phyloP scores from a whole-genome alignment of 208 protist genomes.

The Trypanosoma rangeli region DNA sequence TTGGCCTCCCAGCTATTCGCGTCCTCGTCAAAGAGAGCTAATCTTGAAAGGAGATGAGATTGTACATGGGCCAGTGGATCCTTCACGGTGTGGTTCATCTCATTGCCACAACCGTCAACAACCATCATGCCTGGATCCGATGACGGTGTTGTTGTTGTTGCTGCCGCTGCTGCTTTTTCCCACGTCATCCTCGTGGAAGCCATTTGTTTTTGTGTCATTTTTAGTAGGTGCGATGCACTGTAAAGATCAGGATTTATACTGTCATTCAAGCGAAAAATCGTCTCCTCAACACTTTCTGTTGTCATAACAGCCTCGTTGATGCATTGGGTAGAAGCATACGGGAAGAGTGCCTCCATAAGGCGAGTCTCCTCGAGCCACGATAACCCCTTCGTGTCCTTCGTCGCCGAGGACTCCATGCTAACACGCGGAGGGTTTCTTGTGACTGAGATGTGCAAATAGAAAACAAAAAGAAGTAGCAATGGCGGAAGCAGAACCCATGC shows the following conservation, averaged over 20 bases:
- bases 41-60: not conserved
- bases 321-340: slow-evolving; percentile 47
- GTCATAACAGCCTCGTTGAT: slow-evolving; percentile 27
- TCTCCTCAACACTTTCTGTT: slow-evolving; percentile 40
- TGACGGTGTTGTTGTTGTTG: too few species aligned
- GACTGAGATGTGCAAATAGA: not conserved
- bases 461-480: not conserved
- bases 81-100: not conserved
- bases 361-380: slow-evolving; percentile 28
- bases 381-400: not conserved
- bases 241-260: slow-evolving; percentile 55
- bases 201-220: not conserved
- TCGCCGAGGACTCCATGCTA: not conserved
- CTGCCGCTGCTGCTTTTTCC: not conserved
- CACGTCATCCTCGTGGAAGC: not conserved
- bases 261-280: slow-evolving; percentile 42
- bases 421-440: too few species aligned
- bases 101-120: not conserved
- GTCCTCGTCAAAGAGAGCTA: slow-evolving; percentile 3
- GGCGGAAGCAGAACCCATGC: not conserved
- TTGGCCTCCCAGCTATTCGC: slow-evolving; percentile 32
- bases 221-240: slow-evolving; percentile 37
- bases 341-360: slow-evolving; percentile 66
- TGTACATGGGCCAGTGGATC: not conserved
- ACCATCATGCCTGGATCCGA: not conserved